A percentile compares a stretch with the other conserved stretches of the same genome.
Evolutionary conservation across 345 rosid genomes (phyloP).

Genomic region (Eucalyptus curtisii): DNA sequence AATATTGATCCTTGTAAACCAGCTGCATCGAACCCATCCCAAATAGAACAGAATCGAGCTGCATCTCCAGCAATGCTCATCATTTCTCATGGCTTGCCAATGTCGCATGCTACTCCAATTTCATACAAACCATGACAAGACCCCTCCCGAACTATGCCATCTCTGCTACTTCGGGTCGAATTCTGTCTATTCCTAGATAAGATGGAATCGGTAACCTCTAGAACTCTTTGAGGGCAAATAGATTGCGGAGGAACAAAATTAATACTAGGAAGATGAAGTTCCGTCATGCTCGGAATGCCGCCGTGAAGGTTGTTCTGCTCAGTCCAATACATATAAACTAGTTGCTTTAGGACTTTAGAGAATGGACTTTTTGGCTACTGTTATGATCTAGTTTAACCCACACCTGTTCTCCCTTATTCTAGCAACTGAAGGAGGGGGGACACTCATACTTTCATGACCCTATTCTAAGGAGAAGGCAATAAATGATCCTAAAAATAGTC

Average conservation of each 20-base stretch:
- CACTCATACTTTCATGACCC: neutral
- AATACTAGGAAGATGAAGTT: too few relatives aligned
- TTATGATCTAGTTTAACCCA: neutral
- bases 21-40: neutral
- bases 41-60: neutral
- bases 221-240: neutral
- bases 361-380: neutral
- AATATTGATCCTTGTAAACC: neutral
- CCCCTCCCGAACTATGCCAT: neutral
- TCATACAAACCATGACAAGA: neutral
- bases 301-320: too few relatives aligned
- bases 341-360: too few relatives aligned
- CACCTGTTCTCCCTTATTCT: neutral
- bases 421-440: neutral
- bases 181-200: neutral
- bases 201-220: neutral
- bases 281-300: too few relatives aligned
- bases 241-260: too few relatives aligned
- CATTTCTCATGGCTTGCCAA: too few relatives aligned
- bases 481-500: neutral
- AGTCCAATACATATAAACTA: too few relatives aligned
- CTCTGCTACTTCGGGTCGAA: neutral
- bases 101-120: too few relatives aligned
- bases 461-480: neutral
- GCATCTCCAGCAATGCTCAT: neutral